Evolutionary conservation across 2,329 filamentous ascomycete genomes (phyloP), one percentile per base, ranked within the genome.

Genomic region (Mycosphaerella arachidis): DNA sequence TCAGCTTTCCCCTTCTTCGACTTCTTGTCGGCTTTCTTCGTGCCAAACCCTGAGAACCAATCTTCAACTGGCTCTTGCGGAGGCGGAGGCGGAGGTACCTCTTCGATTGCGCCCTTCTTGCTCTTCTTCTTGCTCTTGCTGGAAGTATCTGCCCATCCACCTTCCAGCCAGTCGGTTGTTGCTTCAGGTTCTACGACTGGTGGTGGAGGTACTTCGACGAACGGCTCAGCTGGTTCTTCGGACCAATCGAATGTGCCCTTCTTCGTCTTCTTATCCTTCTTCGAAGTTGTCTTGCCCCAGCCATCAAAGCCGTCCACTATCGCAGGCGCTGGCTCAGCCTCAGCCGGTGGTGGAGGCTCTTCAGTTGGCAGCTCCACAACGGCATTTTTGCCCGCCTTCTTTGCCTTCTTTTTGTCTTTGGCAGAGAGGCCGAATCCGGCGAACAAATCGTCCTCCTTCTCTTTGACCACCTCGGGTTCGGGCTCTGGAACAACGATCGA

Each of bases 41-140:
- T 81, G 31, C 63, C 61, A 53, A 80, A 82, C 75, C 83, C 85
- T 50, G 81, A 81, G 70, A 84, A 84, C 66, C 84, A 83, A 61
- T 82, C 81, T 20, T 68, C 68, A n/a, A 58, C 57, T 16, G 62
- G 61, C 31, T 64, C 63, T 30, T 67, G 67, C 27, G 63, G 63
- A 37, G 67, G 60, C 37, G 68, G 64, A n/a, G 67, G 60, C 37
- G 68, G 64, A 6, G 64, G 62, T 13, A 66, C 12, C 18, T 64
- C 63, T 48, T 69, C 70, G 24, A 66, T 59, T n/a, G 64, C 52
- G 6, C 58, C 62, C 16, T 59, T 66, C 54, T 72, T 72, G 59
- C 72, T 71, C 18, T 65, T 66, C 55, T 71, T 72, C 62, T 67
- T 65, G 40, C 64, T 66, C 50, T 68, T 70, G 45, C 63, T 70